Conservation (phyloP, 108 stramenopile species). For the Nitzschia inconspicua region DNA sequence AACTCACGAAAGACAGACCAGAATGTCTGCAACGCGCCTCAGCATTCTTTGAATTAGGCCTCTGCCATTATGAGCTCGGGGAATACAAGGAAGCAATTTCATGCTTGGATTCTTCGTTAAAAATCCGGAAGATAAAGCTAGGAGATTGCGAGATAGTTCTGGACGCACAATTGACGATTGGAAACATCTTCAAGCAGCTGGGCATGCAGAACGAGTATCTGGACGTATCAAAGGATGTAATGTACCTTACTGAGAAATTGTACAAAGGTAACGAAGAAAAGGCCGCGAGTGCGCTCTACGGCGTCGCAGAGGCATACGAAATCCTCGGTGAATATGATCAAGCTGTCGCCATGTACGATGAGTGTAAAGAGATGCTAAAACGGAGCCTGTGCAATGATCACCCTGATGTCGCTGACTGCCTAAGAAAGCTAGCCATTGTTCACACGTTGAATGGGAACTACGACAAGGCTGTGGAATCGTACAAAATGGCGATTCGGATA, state of each 20-base stretch:
- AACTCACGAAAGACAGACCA: constrained; percentile 33
- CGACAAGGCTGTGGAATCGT: constrained; percentile 37
- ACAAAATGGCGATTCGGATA: constrained; percentile 39
- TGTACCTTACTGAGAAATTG: constrained; percentile 36
- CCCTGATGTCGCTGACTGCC: constrained; percentile 43
- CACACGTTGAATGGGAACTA: constrained; percentile 23
- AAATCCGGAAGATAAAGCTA: constrained; percentile 47
- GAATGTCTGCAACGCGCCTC: constrained; percentile 50
- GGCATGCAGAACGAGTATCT: constrained; percentile 28
- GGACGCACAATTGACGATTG: constrained; percentile 34
- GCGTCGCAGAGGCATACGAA: constrained; percentile 39
- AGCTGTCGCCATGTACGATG: constrained; percentile 46
- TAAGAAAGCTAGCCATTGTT: constrained; percentile 44
- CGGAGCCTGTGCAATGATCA: constrained; percentile 23
- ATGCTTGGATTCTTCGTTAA: constrained; percentile 43
- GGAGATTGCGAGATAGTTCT: constrained; percentile 41
- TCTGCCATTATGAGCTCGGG: constrained; percentile 3
- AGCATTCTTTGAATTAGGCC: constrained; percentile 25
- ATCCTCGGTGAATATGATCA: constrained; percentile 37
- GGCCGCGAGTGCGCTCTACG: constrained; percentile 44
- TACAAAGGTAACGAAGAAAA: constrained; percentile 40
- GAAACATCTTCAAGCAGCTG: constrained; percentile 31
- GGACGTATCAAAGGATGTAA: constrained; percentile 36
- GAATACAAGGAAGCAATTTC: constrained; percentile 24
- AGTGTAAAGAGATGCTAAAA: constrained; percentile 40